Evolutionary conservation across 2,329 filamentous ascomycete species (phyloP), one percentile per base, ranked within the genome.

Genomic region (Thermoascus crustaceus): DNA sequence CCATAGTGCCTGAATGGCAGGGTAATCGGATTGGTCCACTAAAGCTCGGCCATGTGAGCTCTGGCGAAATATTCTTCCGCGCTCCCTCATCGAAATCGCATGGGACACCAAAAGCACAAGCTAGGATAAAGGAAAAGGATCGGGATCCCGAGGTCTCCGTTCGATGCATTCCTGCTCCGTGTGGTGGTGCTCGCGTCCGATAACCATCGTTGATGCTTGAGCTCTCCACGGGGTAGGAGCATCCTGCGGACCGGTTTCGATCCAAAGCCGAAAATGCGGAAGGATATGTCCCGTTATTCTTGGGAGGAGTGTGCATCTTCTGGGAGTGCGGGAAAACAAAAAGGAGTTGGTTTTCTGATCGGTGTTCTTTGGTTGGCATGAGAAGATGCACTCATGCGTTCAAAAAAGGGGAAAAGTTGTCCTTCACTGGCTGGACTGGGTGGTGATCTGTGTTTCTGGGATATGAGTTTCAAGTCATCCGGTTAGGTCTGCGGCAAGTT

Each of bases 21-120:
- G 39, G 21, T 45, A 54, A n/a, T 57, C 41, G 57, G 59, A 64
- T 61, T 64, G 60, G 60, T 63, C 60, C 49, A 35, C 43, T 43
- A 42, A 46, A 41, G 49, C 55, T 59, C 54, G 48, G 45, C 55
- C 54, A 50, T 53, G 44, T 46, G 45, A 48, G 46, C 40, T 40
- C 38, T 51, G 56, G 53, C 35, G 36, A 47, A 47, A 47, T 35
- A 17, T 32, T 37, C 41, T 38, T 39, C 39, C 42, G 40, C 32
- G 22, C 40, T 32, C 26, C 26, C 11, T 14, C 18, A 17, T 9
- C 16, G 26, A 13, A 17, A 29, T 10, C 9, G 11, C 26, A 29
- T 9, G 14, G 13, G 13, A 16, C 26, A 7, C 16, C 9, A 29
- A 29, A 29, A 16, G 14, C 7, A 10, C 14, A 29, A 9, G n/a